phyloP scores from a whole-genome alignment of 2,329 filamentous ascomycete species.

The Myrmaecium sp. region DNA sequence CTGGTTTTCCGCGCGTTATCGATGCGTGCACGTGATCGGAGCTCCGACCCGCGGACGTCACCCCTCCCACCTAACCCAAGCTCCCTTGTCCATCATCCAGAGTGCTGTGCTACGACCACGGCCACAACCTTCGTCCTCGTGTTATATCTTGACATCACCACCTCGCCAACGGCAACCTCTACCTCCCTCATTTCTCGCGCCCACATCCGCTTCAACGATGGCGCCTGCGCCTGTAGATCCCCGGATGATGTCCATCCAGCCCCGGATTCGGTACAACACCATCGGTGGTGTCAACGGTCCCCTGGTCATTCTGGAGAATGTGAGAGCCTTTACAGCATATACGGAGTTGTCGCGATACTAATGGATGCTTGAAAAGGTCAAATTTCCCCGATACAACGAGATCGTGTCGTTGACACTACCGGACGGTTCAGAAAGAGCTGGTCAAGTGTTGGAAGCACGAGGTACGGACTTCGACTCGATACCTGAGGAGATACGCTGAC shows the following conservation, averaged over 20 bases:
- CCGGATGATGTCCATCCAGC: slow-evolving; percentile 42
- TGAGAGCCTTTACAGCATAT: slow-evolving; percentile 27
- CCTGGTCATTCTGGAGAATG: slow-evolving; percentile 93
- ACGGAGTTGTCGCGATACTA: slow-evolving; percentile 10
- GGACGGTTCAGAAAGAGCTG: slow-evolving; percentile 84
- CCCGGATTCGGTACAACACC: slow-evolving; percentile 86
- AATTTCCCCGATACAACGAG: slow-evolving; percentile 94
- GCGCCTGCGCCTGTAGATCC: slow-evolving; percentile 24
- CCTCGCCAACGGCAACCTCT: slow-evolving; percentile 1
- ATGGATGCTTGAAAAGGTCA: slow-evolving; percentile 65
- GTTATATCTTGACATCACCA: slow-evolving; percentile 3
- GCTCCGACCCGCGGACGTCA: too few relatives aligned
- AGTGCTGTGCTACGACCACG: slow-evolving; percentile 3
- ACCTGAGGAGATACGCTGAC: slow-evolving; percentile 8
- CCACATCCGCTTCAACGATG: slow-evolving; percentile 13
- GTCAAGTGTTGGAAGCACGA: slow-evolving; percentile 94
- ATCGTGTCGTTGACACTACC: slow-evolving; percentile 92
- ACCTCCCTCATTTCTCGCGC: background rate
- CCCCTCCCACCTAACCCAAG: too few relatives aligned
- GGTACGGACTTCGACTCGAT: slow-evolving; percentile 38
- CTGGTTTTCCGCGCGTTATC: too few relatives aligned
- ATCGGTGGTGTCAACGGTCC: slow-evolving; percentile 96
- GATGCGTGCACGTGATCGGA: too few relatives aligned
- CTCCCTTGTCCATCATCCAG: too few relatives aligned
- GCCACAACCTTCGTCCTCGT: background rate